A percentile compares a stretch with the other conserved stretches of the same genome.
Conservation (phyloP, 495 filamentous ascomycete genomes). For the Penicillium longicatenatum region DNA sequence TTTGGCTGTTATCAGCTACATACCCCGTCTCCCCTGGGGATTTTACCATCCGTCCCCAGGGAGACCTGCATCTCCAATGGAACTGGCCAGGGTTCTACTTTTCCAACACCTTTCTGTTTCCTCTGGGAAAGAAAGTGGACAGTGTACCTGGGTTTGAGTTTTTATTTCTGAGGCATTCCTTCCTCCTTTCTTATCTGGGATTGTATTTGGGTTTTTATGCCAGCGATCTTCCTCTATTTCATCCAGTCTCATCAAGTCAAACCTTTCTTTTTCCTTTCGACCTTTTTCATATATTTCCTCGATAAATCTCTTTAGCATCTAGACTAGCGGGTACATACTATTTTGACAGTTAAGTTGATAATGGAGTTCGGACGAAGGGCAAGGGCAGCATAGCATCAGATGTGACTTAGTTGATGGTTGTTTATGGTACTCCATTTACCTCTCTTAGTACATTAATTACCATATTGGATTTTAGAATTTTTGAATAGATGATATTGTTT, state of each 20-base stretch:
- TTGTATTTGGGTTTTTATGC: constrained; percentile 3
- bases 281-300: background rate
- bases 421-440: background rate
- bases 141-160: background rate
- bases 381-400: background rate
- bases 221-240: background rate
- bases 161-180: constrained; percentile 3
- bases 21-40: constrained; percentile 18
- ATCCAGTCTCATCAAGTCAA: constrained; percentile 4
- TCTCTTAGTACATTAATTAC: background rate
- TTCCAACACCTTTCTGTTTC: background rate
- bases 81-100: background rate
- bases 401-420: background rate
- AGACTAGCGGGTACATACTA: background rate
- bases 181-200: constrained; percentile 3
- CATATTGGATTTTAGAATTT: no score
- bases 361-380: background rate
- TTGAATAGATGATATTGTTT: no score
- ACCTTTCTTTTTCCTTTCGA: background rate
- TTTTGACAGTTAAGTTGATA: background rate
- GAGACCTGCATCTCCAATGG: constrained; percentile 19
- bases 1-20: constrained; percentile 23
- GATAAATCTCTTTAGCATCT: background rate
- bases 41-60: background rate
- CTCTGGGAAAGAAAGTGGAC: background rate